Base-by-base conservation (phyloP, 2,329 filamentous ascomycete species). In the Pseudogymnoascus sp. region DNA sequence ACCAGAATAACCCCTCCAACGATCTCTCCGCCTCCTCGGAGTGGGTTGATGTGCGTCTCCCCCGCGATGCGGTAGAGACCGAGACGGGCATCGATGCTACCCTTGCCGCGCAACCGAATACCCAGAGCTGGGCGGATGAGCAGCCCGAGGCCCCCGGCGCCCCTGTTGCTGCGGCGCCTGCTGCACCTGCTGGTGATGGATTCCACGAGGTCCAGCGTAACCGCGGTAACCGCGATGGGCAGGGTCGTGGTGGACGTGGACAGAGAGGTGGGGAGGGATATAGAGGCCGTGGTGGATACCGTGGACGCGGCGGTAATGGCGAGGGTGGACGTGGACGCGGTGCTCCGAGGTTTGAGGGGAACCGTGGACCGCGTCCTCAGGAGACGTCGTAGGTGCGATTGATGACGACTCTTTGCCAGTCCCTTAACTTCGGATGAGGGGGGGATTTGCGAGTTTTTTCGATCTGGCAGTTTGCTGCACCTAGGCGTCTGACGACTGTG, bases 101-200 rank as follows among this genome's bases (percentile, higher is more conserved):
- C 5, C 77, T 78, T 7, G 75, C 78, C 40, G 73, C 77, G 63
- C 81, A 81, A 70, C 80, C 80, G 31, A 82, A 83, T 70, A 81
- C 80, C 42, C 86, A 88, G 72, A 91, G 87, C 70, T 96, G 90
- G 90, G 90, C 90, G 26, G 91, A 96, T 71, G 90, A 95, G 66
- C 84, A 89, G 69, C 84, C 88, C 16, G 84, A 86, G 65, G 75
- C 74, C 63, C 74, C 74, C 39, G 77, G 79, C 39, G 77, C 79
- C 72, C 65, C 74, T 21, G 67, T 68, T 62, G 65, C 73, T 51
- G 67, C 71, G 18, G 66, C 76, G 60, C 63, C 73, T 21, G 71
- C 75, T 36, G 75, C 26, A 1, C 40, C 77, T 59, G 77, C 80
- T 60, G 80, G 81, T 68, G 89, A 91, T 71, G 89, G 88, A 23